Conservation (phyloP, 345 rosid genomes). For the Turnera subulata region DNA sequence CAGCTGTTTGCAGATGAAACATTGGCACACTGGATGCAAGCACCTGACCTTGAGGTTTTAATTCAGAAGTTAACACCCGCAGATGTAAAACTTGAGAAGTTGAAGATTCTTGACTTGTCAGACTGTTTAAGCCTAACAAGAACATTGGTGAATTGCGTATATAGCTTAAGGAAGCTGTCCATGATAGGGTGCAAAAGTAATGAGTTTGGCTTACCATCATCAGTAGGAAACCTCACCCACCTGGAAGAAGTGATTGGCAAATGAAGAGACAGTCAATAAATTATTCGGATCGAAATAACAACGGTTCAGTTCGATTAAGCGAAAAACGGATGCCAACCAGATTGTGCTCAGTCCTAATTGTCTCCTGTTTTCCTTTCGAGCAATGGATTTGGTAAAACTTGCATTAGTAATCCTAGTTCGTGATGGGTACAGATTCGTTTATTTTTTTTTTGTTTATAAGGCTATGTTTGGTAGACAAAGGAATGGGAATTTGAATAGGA, state of each 20-base stretch:
- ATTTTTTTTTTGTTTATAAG: too few relatives aligned
- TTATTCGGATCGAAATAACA: too few relatives aligned
- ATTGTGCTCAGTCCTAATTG: too few relatives aligned
- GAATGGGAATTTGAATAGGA: too few relatives aligned
- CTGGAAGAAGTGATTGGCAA: constrained; percentile 42
- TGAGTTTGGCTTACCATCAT: constrained; percentile 30
- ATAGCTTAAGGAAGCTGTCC: constrained; percentile 31
- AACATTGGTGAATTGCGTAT: constrained; percentile 40
- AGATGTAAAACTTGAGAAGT: background rate
- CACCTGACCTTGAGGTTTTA: constrained; percentile 40
- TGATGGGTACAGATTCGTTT: too few relatives aligned
- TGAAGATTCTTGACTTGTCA: constrained; percentile 11
- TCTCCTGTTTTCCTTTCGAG: too few relatives aligned
- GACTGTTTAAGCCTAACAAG: constrained; percentile 17
- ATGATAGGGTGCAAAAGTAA: constrained; percentile 42
- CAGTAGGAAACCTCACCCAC: constrained; percentile 29
- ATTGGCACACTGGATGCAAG: constrained; percentile 37
- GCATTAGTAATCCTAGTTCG: too few relatives aligned
- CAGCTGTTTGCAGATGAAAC: constrained; percentile 36
- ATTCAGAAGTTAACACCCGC: constrained; percentile 31
- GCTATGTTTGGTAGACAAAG: too few relatives aligned
- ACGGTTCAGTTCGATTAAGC: too few relatives aligned
- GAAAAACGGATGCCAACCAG: too few relatives aligned
- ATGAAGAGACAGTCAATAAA: constrained; percentile 40
- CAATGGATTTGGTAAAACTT: too few relatives aligned